Conservation (phyloP, 371 early-diverging fungal genomes). For the Mortierella polycephala region DNA sequence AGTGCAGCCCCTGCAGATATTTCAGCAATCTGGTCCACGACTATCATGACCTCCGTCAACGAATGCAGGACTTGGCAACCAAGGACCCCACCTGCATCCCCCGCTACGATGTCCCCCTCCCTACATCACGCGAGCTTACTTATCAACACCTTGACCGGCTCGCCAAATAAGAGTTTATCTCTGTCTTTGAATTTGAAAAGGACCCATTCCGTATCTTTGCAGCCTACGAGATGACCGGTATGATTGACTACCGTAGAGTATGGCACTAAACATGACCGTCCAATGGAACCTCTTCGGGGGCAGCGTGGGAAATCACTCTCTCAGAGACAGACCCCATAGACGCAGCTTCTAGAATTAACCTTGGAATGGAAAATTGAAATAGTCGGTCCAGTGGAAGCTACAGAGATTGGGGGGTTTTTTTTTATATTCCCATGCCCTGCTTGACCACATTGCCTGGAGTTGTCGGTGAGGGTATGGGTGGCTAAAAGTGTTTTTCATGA, state of each 20-base stretch:
- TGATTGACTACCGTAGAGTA: slow-evolving; percentile 69
- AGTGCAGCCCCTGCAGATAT: no score
- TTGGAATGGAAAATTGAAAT: no score
- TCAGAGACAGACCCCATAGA: no score
- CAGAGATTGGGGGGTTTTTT: no score
- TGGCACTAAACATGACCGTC: slow-evolving; percentile 71
- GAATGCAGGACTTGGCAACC: slow-evolving; percentile 34
- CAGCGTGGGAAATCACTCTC: slow-evolving; percentile 71
- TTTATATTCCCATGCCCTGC: no score
- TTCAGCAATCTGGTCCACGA: slow-evolving; percentile 29
- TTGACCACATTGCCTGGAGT: no score
- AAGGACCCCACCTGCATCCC: slow-evolving; percentile 63
- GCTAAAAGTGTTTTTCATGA: no score
- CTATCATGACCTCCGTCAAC: slow-evolving; percentile 26
- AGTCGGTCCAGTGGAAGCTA: no score
- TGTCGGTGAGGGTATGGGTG: no score
- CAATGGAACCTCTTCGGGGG: slow-evolving; percentile 69
- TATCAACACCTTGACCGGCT: slow-evolving; percentile 66
- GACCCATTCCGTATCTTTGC: slow-evolving; percentile 77
- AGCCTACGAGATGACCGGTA: slow-evolving; percentile 71
- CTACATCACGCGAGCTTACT: slow-evolving; percentile 68
- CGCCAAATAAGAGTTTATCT: slow-evolving; percentile 64
- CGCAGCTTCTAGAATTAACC: no score
- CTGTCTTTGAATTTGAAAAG: slow-evolving; percentile 71
- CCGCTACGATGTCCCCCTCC: slow-evolving; percentile 64